phyloP scores from a whole-genome alignment of 768 basidiomycete genomes.

The Coprinopsis cinerea region DNA sequence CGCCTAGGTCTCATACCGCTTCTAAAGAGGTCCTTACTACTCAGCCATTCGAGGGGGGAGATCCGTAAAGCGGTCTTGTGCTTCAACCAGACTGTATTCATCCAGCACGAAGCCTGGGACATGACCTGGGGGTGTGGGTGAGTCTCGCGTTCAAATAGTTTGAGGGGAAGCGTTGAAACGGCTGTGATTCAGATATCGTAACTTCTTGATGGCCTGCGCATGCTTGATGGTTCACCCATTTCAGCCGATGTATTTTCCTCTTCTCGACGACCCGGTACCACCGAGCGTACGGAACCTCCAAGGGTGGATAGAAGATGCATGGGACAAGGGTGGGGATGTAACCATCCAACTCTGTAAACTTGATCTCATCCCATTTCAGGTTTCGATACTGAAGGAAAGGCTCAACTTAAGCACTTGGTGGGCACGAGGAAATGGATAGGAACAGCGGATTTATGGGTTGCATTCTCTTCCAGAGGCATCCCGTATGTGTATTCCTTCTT shows the following conservation, averaged over 20 bases:
- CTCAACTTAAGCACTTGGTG: constrained; percentile 47
- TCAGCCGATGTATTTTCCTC: constrained; percentile 56
- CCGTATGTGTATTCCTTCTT: constrained; percentile 49
- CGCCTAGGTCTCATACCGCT: constrained; percentile 57
- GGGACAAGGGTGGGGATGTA: constrained; percentile 49
- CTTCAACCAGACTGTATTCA: constrained; percentile 53
- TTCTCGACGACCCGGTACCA: constrained; percentile 48
- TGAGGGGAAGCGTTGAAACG: no score
- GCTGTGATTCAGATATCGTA: constrained; percentile 83
- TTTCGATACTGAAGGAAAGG: constrained; percentile 66
- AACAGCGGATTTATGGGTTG: constrained; percentile 73
- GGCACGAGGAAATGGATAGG: constrained; percentile 76
- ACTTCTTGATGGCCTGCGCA: constrained; percentile 74
- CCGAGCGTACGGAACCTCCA: constrained; percentile 77
- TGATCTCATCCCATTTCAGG: constrained; percentile 30
- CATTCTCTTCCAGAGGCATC: constrained; percentile 72
- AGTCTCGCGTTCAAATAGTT: constrained; percentile 16
- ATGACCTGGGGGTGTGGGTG: constrained; percentile 69
- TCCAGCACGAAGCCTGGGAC: constrained; percentile 57
- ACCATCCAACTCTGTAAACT: neutral
- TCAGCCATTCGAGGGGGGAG: constrained; percentile 42
- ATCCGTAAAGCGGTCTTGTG: constrained; percentile 60
- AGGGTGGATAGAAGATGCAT: constrained; percentile 74
- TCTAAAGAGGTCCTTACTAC: constrained; percentile 48
- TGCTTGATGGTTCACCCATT: constrained; percentile 60